Evolutionary conservation across 257 asterid genomes (phyloP).

Genomic region (Ilex asprella): DNA sequence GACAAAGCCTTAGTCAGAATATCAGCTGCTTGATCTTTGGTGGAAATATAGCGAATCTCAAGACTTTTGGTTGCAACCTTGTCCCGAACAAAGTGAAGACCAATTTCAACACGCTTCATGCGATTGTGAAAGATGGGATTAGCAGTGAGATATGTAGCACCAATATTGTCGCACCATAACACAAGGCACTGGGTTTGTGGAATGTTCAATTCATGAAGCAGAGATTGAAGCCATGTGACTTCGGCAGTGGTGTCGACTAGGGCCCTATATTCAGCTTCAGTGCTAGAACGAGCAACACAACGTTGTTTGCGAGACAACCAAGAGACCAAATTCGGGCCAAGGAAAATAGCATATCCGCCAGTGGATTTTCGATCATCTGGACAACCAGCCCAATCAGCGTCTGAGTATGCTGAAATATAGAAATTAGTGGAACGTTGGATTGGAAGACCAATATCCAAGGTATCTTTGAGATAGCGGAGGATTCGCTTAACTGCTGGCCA

Average conservation of each 20-base stretch:
- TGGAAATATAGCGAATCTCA: no score
- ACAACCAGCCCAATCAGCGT: background rate
- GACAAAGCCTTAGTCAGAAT: no score
- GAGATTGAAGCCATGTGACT: background rate
- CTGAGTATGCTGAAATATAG: background rate
- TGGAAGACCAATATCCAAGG: background rate
- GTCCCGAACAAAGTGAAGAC: background rate
- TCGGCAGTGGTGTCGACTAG: background rate
- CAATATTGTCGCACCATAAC: no score
- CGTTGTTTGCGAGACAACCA: background rate
- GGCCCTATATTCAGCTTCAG: background rate
- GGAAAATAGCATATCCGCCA: no score
- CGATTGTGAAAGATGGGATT: no score
- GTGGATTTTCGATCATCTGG: background rate
- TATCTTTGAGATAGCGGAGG: background rate
- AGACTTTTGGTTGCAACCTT: no score
- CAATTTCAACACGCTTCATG: background rate
- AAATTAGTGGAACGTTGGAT: background rate
- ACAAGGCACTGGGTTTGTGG: background rate
- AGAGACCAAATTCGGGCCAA: background rate
- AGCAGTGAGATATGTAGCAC: background rate
- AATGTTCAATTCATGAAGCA: background rate
- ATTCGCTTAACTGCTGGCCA: background rate
- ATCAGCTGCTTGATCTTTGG: no score
- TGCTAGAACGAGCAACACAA: background rate